Base-by-base conservation (phyloP, 169 alveolate genomes). In the Eimeria mitis region DNA sequence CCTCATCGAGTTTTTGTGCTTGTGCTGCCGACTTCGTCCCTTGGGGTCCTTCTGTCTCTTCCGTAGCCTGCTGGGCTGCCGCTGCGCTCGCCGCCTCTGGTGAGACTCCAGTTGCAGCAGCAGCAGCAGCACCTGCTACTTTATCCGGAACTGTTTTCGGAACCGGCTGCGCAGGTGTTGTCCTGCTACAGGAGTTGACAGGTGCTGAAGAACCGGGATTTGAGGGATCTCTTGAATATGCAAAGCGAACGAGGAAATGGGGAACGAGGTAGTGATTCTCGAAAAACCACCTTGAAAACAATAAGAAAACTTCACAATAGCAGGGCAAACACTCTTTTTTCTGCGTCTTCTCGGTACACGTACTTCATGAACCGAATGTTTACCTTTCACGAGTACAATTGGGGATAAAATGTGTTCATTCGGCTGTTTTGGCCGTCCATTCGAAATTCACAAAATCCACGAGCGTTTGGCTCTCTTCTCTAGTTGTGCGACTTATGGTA, bases 191-290 rank as follows among this genome's bases (percentile, higher is more conserved):
- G 13, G 90, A 6, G 65, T 54, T 56, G 52, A 16, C 16, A 83
- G 34, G 75, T 11, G 73, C 47, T 5, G 34, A 25, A 49, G 40
- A 34, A 40, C 34, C 68, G 31, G 81, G 19, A n/a, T 44, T 13
- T 44, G 65, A 25, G 37, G 81, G 47, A 28, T 87, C 54, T 14
- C 23, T 40, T 52, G 92, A 87, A 40, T 87, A 87, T 19, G 92
- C 44, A 54, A 87, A 87, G 28, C 92, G 92, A 59, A 87, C 92
- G 34, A 87, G 81, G 44, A 87, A 87, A 49, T 87, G 92, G 19
- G 92, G 92, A 25, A 65, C 61, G 92, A 87, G 81, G 92, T 83
- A 87, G 83, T 63, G 92, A 59, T 81, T 81, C 65, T 87, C 92
- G 21, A 63, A 25, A 59, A 87, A 87, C 92, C 92, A 87, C 92